These are phyloP conservation scores for Zymoseptoria passerinii DNA, from an alignment of 2,329 filamentous ascomycete species.

Conservation along the genomic window DNA sequence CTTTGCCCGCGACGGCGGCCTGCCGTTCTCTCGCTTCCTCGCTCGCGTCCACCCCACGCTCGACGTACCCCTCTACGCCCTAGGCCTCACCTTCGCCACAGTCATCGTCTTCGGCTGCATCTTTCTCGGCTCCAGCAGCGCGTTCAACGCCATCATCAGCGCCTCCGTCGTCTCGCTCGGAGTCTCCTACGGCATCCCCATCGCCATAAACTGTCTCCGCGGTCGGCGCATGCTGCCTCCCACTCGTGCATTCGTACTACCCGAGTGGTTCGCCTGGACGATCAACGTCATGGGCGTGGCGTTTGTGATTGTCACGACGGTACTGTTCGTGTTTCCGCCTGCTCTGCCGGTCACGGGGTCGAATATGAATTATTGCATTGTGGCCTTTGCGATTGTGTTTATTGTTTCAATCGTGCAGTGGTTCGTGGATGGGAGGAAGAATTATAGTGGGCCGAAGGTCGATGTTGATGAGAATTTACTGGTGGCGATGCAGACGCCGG, in stretches of 20 bases:
- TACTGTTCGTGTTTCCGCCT: constrained; percentile 68
- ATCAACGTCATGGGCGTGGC: constrained; percentile 53
- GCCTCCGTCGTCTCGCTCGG: constrained; percentile 61
- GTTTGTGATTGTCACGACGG: constrained; percentile 62
- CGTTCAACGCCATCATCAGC: constrained; percentile 32
- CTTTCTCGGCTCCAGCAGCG: constrained; percentile 30
- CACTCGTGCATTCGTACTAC: constrained; percentile 48
- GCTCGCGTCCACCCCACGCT: constrained; percentile 29
- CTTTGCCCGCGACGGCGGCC: constrained; percentile 30
- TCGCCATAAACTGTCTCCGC: constrained; percentile 59
- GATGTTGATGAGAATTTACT: constrained; percentile 25
- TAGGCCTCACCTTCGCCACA: constrained; percentile 26
- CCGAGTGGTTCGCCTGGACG: constrained; percentile 49
- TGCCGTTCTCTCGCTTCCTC: constrained; percentile 29
- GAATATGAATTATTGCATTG: constrained; percentile 61
- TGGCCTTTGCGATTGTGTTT: constrained; percentile 50
- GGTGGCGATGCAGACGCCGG: constrained; percentile 17
- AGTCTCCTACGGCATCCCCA: constrained; percentile 66
- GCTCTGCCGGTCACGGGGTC: constrained; percentile 53
- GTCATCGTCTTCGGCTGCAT: constrained; percentile 31
- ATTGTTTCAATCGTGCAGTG: constrained; percentile 51
- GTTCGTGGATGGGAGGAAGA: constrained; percentile 53
- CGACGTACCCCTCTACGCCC: constrained; percentile 29
- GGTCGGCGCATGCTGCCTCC: constrained; percentile 57
- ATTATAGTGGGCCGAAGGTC: constrained; percentile 45